Conservation (phyloP, 441 rosid species). For the Pelargonium cotyledonis region DNA sequence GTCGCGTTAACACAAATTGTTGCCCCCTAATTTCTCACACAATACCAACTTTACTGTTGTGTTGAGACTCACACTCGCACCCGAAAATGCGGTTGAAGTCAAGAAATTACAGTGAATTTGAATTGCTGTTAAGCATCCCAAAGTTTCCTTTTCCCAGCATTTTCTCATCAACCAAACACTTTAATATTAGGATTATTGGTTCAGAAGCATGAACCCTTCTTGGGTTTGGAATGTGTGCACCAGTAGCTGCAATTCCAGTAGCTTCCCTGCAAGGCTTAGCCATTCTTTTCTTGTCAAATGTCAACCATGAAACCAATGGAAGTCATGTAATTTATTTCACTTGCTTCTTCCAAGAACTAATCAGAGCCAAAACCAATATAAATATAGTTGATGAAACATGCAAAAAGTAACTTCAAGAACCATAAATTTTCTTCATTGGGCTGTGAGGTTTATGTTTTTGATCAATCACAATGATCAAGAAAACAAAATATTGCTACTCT, state of each 20-base stretch:
- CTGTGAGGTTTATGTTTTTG: not conserved
- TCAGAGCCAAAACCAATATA: not conserved
- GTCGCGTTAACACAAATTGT: too few relatives aligned
- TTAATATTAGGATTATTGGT: slow-evolving; percentile 27
- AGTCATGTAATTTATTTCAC: slow-evolving; percentile 20
- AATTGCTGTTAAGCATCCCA: not conserved
- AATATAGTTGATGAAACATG: too few relatives aligned
- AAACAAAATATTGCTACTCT: not conserved
- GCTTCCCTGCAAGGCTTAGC: slow-evolving; percentile 8
- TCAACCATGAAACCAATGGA: slow-evolving; percentile 48
- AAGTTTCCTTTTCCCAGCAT: not conserved
- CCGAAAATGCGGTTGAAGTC: not conserved
- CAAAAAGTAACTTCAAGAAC: not conserved
- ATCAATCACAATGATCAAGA: not conserved
- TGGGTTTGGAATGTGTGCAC: slow-evolving; percentile 19
- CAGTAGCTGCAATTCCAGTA: not conserved
- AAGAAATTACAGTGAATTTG: not conserved
- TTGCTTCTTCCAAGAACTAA: slow-evolving; percentile 57
- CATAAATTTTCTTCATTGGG: not conserved
- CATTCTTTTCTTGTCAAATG: slow-evolving; percentile 32
- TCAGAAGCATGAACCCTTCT: slow-evolving; percentile 40
- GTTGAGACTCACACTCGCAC: too few relatives aligned
- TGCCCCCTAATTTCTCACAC: too few relatives aligned
- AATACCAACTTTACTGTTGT: too few relatives aligned
- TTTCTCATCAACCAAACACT: slow-evolving; percentile 9